These are phyloP conservation scores for Coniochaeta sp. DNA, from an alignment of 2,329 filamentous ascomycete genomes.

Conservation along the genomic window DNA sequence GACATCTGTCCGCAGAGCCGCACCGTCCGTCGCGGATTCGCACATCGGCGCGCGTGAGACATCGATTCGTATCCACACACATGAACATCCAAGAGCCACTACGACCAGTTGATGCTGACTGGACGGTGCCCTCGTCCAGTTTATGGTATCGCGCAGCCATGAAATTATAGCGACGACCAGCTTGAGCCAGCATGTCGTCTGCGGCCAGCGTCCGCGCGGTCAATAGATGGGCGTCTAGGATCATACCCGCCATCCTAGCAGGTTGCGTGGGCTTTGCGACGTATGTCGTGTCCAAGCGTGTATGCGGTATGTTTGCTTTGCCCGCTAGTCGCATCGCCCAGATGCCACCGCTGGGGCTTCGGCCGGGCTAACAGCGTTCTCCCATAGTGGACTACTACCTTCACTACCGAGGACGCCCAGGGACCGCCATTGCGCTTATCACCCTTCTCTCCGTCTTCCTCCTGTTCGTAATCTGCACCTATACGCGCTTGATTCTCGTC, in stretches of 20 bases:
- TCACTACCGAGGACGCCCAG: slow-evolving; percentile 32
- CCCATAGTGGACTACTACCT: slow-evolving; percentile 64
- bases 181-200: not conserved
- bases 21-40: no score
- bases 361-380: slow-evolving; percentile 2
- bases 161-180: not conserved
- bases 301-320: slow-evolving; percentile 52
- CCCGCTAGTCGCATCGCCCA: no score
- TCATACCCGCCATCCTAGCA: slow-evolving; percentile 63
- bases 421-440: slow-evolving; percentile 61
- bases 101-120: not conserved
- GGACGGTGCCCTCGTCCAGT: not conserved
- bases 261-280: slow-evolving; percentile 61
- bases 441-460: slow-evolving; percentile 68
- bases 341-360: no score
- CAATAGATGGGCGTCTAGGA: slow-evolving; percentile 52
- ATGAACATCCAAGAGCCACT: not conserved
- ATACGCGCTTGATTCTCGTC: slow-evolving; percentile 61
- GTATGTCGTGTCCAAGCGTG: slow-evolving; percentile 59
- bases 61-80: not conserved
- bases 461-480: slow-evolving; percentile 56
- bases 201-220: slow-evolving; percentile 20
- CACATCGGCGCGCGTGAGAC: not conserved
- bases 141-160: not conserved
- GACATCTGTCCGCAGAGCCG: not conserved